Base-by-base conservation (phyloP, 2,329 filamentous ascomycete species). In the Fusarium nematophilum region DNA sequence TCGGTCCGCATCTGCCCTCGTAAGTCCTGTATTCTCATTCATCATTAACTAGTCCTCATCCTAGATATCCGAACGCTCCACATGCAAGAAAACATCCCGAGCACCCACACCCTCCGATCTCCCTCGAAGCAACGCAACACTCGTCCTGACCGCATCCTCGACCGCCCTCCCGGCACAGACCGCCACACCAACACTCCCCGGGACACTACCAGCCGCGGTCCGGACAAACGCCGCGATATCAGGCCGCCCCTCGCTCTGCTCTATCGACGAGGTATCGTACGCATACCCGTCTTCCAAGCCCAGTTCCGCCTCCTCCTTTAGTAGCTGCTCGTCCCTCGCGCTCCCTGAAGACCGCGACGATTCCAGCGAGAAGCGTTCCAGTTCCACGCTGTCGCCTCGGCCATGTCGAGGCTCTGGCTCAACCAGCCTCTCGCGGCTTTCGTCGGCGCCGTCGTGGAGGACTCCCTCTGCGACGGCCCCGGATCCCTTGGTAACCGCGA, bases 221-320 rank as follows among this genome's bases (percentile, higher is more conserved):
- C 42, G 59, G 8, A 67, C 42, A 6, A 68, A 69, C 0, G 39
- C 55, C 5, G 58, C 53, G 33, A 69, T 64, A n/a, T 68, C 65
- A 9, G 67, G 67, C 1, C 67, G 63, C 10, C 67, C 67, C 13
- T 64, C 39, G 0, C 34, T 69, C n/a, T 69, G 67, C 9, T 57
- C 52, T 33, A 69, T 27, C 7, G 55, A 45, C 5, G 59, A 60
- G 0, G 55, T 18, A 15, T 60, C 58, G 34, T 62, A 59, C 0
- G 43, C 42, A 9, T 65, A 57, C 1, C 30, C 53, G 0, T 61
- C 51, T 4, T 64, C 57, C 1, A 70, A 44, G 3, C 57, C 67
- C 6, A 69, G 43, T 3, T 67, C 66, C 7, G 56, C 59, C 9
- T 69, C 67, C 9, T 69, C 67, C 21, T 69, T 69, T 3, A 69